phyloP scores from a whole-genome alignment of 2,329 filamentous ascomycete species.

The Talaromyces sp. region DNA sequence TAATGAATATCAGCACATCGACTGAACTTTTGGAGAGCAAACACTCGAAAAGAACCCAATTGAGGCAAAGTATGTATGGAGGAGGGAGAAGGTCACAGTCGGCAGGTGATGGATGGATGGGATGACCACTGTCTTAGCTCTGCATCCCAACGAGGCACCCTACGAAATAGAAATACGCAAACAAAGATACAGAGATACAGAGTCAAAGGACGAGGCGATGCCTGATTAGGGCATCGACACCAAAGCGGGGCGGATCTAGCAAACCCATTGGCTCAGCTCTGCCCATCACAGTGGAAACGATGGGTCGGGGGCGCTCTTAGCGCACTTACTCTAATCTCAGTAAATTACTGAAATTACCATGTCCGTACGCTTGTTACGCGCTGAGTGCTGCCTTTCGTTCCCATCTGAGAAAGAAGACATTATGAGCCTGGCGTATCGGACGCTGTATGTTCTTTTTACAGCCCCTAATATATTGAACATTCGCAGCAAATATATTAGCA shows the following conservation, averaged over 20 bases:
- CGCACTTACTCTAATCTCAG: background rate
- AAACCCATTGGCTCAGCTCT: background rate
- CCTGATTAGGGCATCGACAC: background rate
- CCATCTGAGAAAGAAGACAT: background rate
- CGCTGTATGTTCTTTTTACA: background rate
- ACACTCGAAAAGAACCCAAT: background rate
- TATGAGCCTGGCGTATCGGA: background rate
- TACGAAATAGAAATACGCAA: background rate
- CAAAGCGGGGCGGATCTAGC: background rate
- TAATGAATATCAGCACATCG: background rate
- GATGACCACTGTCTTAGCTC: background rate
- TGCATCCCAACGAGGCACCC: background rate
- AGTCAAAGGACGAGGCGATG: background rate
- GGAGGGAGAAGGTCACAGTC: background rate
- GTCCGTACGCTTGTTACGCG: background rate
- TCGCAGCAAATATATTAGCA: background rate
- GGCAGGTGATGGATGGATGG: background rate
- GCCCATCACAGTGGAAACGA: conserved; percentile 4
- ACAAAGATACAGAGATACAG: background rate
- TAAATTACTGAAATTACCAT: conserved; percentile 1
- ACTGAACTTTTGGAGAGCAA: background rate
- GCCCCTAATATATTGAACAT: background rate
- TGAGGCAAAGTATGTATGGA: background rate
- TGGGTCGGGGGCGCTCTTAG: conserved; percentile 5
- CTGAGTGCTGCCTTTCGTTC: background rate